A percentile compares a stretch with the other conserved stretches of the same genome.
Conservation (phyloP, 495 filamentous ascomycete species). For the Penicillium riverlandense region DNA sequence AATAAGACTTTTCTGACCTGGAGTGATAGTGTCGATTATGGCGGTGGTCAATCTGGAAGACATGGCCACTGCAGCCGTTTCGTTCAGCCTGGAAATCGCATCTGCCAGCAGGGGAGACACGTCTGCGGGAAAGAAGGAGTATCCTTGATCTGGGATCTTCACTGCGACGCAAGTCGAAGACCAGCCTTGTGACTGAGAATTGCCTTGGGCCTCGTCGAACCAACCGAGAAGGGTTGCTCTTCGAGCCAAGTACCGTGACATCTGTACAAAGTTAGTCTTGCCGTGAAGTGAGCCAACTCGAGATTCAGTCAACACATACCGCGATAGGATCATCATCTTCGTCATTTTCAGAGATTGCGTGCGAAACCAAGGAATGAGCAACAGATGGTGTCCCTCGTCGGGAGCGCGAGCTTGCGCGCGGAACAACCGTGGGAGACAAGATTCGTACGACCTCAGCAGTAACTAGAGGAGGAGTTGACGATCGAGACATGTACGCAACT, state of each 20-base stretch:
- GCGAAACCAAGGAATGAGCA: constrained; percentile 1
- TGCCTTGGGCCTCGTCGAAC: background rate
- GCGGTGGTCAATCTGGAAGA: constrained; percentile 1
- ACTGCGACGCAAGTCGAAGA: constrained; percentile 2
- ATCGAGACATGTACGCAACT: background rate
- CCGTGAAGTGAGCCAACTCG: background rate
- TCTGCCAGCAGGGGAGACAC: background rate
- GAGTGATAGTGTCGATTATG: background rate
- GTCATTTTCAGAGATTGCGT: background rate
- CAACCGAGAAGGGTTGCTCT: constrained; percentile 2
- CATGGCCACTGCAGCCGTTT: constrained; percentile 3
- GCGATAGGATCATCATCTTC: constrained; percentile 1
- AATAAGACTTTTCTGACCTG: constrained; percentile 1
- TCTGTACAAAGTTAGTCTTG: background rate
- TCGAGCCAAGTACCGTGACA: background rate
- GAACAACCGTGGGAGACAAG: background rate
- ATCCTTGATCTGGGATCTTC: background rate
- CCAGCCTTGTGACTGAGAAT: background rate
- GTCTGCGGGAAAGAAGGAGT: constrained; percentile 5
- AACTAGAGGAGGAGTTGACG: background rate
- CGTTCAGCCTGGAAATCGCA: constrained; percentile 1
- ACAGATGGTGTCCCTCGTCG: background rate
- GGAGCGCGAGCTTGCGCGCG: background rate
- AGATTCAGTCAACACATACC: background rate
- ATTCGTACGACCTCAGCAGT: background rate